Conservation (phyloP, 2,329 filamentous ascomycete genomes). For the Stagonosporopsis tanaceti region DNA sequence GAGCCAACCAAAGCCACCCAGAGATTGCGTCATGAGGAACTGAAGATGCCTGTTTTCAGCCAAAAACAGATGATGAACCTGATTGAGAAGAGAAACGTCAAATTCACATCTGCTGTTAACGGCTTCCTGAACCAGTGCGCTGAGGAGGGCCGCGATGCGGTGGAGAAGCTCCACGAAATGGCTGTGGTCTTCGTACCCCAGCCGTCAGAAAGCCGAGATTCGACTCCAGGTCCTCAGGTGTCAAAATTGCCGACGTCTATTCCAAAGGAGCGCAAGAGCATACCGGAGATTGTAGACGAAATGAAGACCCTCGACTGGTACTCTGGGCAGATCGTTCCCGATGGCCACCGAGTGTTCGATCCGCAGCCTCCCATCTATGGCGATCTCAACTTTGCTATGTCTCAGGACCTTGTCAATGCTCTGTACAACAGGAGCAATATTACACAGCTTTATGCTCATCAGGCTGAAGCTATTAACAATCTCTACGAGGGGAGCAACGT, state of each 20-base stretch:
- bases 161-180: slow-evolving; percentile 68
- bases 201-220: slow-evolving; percentile 57
- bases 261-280: slow-evolving; percentile 78
- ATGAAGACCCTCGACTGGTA: slow-evolving; percentile 88
- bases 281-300: slow-evolving; percentile 85
- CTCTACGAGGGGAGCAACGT: slow-evolving; percentile 84
- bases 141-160: slow-evolving; percentile 70
- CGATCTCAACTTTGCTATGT: slow-evolving; percentile 83
- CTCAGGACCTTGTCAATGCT: slow-evolving; percentile 93
- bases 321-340: slow-evolving; percentile 87
- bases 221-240: slow-evolving; percentile 52
- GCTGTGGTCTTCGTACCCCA: slow-evolving; percentile 69
- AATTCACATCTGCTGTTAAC: slow-evolving; percentile 81
- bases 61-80: slow-evolving; percentile 89
- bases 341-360: slow-evolving; percentile 91
- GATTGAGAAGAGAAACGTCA: slow-evolving; percentile 88
- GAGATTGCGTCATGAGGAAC: slow-evolving; percentile 75
- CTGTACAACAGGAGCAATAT: slow-evolving; percentile 92
- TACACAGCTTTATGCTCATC: slow-evolving; percentile 85
- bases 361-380: slow-evolving; percentile 82
- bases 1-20: slow-evolving; percentile 73
- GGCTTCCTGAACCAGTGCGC: slow-evolving; percentile 78
- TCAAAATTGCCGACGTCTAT: slow-evolving; percentile 72
- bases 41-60: slow-evolving; percentile 92
- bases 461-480: slow-evolving; percentile 91